Percentiles rank a stretch among this genome's conserved stretches.
These are phyloP conservation scores for Lasiosphaeria miniovina DNA, from an alignment of 495 filamentous ascomycete species.

Conservation along the genomic window DNA sequence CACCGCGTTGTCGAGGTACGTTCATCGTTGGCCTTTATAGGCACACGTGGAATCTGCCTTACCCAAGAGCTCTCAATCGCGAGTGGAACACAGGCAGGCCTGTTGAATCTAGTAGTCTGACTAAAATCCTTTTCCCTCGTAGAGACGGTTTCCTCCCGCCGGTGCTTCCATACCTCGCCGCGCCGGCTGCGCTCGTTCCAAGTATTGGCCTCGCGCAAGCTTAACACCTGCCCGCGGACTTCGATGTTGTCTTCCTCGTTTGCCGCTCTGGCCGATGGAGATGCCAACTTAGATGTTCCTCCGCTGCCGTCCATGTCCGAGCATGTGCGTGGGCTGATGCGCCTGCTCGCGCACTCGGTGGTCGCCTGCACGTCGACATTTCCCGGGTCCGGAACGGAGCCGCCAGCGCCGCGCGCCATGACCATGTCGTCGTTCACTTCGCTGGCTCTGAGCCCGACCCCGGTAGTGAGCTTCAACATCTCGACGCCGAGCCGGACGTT, in stretches of 20 bases:
- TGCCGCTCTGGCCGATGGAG: background rate
- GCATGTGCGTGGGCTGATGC: constrained; percentile 62
- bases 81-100: too few species aligned
- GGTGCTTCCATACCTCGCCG: constrained; percentile 1
- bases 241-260: constrained; percentile 11
- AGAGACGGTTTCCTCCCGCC: background rate
- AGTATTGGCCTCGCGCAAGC: background rate
- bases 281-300: too few species aligned
- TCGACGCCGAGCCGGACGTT: constrained; percentile 68
- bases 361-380: constrained; percentile 62
- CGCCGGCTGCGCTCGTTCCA: background rate
- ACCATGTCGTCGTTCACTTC: constrained; percentile 84
- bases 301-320: constrained; percentile 27
- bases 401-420: constrained; percentile 54
- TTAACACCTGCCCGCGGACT: background rate
- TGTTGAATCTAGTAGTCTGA: too few species aligned
- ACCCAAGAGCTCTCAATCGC: too few species aligned
- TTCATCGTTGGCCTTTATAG: background rate
- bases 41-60: too few species aligned
- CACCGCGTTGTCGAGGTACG: background rate
- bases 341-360: constrained; percentile 67
- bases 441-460: constrained; percentile 61
- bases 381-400: constrained; percentile 11
- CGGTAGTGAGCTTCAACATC: constrained; percentile 78
- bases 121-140: background rate